Conservation (phyloP, 75 land plant species). For the Cryptomeria japonica region DNA sequence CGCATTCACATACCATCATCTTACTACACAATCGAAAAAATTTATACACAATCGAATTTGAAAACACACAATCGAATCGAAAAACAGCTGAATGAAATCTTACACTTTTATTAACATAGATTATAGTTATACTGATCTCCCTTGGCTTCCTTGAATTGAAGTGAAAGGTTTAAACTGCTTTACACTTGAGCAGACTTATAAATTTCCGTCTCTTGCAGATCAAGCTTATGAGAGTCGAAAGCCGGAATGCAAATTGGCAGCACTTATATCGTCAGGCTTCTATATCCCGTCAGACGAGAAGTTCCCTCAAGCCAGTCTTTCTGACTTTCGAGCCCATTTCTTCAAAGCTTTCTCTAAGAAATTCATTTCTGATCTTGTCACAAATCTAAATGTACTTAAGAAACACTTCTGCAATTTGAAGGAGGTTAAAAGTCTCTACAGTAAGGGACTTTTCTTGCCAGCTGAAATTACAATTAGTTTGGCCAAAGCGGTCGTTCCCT, state of each 20-base stretch:
- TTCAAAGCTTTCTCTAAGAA: constrained; percentile 14
- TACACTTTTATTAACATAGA: neutral
- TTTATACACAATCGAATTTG: too few species aligned
- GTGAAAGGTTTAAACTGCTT: neutral
- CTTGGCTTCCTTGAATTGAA: neutral
- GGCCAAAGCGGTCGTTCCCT: neutral
- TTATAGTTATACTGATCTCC: neutral
- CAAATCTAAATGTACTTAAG: too few species aligned
- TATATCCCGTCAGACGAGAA: constrained; percentile 48
- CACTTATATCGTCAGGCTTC: neutral
- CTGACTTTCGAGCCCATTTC: constrained; percentile 24
- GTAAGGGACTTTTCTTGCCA: constrained; percentile 9
- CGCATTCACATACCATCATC: too few species aligned
- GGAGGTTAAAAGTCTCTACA: constrained; percentile 23
- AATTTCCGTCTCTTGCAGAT: neutral
- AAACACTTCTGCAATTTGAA: constrained; percentile 12
- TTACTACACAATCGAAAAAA: too few species aligned
- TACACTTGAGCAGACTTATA: neutral
- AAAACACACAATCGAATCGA: too few species aligned
- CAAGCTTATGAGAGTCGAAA: constrained; percentile 22
- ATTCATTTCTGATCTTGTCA: neutral
- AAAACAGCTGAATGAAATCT: too few species aligned
- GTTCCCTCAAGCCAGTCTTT: constrained; percentile 32
- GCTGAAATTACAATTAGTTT: too few species aligned
- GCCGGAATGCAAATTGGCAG: neutral